phyloP scores from a whole-genome alignment of 345 rosid species.

The Balakata baccata region DNA sequence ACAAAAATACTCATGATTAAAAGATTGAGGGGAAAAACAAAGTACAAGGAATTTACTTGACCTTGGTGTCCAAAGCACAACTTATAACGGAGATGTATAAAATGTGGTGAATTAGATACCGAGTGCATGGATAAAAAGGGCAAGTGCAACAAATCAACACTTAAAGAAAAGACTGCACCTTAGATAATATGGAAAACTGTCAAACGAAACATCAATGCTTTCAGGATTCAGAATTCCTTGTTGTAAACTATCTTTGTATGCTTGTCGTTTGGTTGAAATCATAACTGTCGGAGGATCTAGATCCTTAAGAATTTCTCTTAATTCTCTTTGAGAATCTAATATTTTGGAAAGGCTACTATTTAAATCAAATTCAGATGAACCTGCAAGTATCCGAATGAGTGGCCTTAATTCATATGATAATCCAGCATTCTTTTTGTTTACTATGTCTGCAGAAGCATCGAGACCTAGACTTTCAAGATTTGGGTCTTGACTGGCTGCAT shows the following conservation, averaged over 20 bases:
- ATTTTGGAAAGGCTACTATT: conserved; percentile 58
- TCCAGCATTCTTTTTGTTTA: conserved; percentile 48
- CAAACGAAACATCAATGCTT: conserved; percentile 69
- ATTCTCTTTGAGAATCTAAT: conserved; percentile 59
- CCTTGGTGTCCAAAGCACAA: not conserved
- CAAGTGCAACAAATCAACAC: not conserved
- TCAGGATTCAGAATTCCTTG: conserved; percentile 65
- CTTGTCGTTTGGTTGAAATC: conserved; percentile 59
- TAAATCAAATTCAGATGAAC: conserved; percentile 51
- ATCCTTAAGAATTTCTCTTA: conserved; percentile 48
- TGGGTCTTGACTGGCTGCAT: conserved; percentile 47
- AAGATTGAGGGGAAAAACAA: not conserved
- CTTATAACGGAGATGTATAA: not conserved
- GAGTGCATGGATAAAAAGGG: not conserved
- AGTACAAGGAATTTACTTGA: not conserved
- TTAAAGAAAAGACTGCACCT: conserved; percentile 43
- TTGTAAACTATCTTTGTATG: conserved; percentile 61
- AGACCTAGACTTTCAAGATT: conserved; percentile 47
- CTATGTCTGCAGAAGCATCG: conserved; percentile 54
- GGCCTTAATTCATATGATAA: conserved; percentile 63
- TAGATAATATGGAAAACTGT: conserved; percentile 75
- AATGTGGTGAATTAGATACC: not conserved
- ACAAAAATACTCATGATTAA: not conserved
- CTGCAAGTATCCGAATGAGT: conserved; percentile 56
- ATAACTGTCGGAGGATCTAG: conserved; percentile 44